Percentiles rank a stretch among this genome's conserved stretches.
These are phyloP conservation scores for Cladosporium sp. DNA, from an alignment of 2,329 filamentous ascomycete genomes.

Conservation along the genomic window DNA sequence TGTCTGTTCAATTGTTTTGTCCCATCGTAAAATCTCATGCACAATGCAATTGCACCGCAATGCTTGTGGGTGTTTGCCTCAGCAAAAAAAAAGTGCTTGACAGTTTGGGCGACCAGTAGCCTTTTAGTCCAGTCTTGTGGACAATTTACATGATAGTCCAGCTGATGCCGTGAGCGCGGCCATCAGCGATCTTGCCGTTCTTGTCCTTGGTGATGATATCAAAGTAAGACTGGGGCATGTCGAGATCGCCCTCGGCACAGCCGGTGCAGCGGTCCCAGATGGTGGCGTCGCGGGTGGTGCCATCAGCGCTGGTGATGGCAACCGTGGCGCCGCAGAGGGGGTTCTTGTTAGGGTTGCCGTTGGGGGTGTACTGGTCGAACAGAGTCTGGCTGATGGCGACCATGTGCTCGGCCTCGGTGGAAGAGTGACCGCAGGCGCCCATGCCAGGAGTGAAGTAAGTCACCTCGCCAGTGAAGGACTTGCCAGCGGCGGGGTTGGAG, in stretches of 20 bases:
- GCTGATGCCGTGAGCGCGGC: slow-evolving; percentile 40
- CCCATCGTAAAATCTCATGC: neutral
- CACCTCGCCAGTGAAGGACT: slow-evolving; percentile 56
- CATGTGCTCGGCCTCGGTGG: slow-evolving; percentile 55
- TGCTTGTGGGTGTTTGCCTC: neutral
- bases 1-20: too few species aligned
- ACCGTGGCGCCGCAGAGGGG: slow-evolving; percentile 66
- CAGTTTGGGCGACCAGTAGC: too few species aligned
- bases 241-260: slow-evolving; percentile 55
- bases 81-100: neutral
- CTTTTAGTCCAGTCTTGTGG: too few species aligned
- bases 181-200: slow-evolving; percentile 27
- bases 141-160: slow-evolving; percentile 38
- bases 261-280: slow-evolving; percentile 75
- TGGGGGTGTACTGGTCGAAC: slow-evolving; percentile 51
- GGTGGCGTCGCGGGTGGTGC: slow-evolving; percentile 54
- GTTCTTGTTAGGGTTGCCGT: slow-evolving; percentile 57
- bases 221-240: slow-evolving; percentile 50
- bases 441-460: slow-evolving; percentile 71
- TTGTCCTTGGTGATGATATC: slow-evolving; percentile 26
- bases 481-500: slow-evolving; percentile 26
- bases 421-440: slow-evolving; percentile 64
- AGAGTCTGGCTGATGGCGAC: slow-evolving; percentile 64
- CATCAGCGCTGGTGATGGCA: slow-evolving; percentile 54
- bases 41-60: neutral